phyloP scores from a whole-genome alignment of 495 filamentous ascomycete species.

The Lasiosphaeria miniovina region DNA sequence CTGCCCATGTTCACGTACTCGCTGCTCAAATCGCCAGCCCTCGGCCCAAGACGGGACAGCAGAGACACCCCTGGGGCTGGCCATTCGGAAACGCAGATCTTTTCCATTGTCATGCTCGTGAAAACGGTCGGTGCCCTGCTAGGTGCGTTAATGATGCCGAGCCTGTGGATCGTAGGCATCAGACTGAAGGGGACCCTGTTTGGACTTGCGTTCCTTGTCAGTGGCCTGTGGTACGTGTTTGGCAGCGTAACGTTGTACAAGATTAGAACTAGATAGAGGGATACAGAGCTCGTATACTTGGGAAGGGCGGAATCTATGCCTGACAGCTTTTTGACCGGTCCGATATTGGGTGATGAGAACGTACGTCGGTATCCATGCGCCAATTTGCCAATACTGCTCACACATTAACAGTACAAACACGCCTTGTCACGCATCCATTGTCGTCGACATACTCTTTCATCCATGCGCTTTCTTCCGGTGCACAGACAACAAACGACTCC shows the following conservation, averaged over 20 bases:
- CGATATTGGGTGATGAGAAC: too few relatives aligned
- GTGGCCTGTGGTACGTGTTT: constrained; percentile 32
- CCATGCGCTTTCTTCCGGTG: too few relatives aligned
- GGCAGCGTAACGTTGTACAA: constrained; percentile 18
- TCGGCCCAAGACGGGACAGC: background rate
- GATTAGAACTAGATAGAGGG: background rate
- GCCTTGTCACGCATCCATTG: too few relatives aligned
- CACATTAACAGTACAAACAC: too few relatives aligned
- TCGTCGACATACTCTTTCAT: too few relatives aligned
- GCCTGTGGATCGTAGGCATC: constrained; percentile 38
- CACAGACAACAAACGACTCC: too few relatives aligned
- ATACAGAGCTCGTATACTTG: too few relatives aligned
- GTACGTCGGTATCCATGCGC: too few relatives aligned
- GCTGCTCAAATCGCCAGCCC: constrained; percentile 34
- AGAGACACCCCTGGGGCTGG: background rate
- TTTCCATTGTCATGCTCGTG: constrained; percentile 47
- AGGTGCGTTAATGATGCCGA: constrained; percentile 41
- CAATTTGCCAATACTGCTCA: too few relatives aligned
- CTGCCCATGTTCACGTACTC: constrained; percentile 45
- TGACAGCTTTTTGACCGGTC: too few relatives aligned
- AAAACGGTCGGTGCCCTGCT: constrained; percentile 41
- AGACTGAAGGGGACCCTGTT: constrained; percentile 18
- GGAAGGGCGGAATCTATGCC: too few relatives aligned
- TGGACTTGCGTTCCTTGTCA: constrained; percentile 35
- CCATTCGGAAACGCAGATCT: constrained; percentile 33